Conservation (phyloP, 2,329 filamentous ascomycete genomes). For the Xylariaceae sp. region DNA sequence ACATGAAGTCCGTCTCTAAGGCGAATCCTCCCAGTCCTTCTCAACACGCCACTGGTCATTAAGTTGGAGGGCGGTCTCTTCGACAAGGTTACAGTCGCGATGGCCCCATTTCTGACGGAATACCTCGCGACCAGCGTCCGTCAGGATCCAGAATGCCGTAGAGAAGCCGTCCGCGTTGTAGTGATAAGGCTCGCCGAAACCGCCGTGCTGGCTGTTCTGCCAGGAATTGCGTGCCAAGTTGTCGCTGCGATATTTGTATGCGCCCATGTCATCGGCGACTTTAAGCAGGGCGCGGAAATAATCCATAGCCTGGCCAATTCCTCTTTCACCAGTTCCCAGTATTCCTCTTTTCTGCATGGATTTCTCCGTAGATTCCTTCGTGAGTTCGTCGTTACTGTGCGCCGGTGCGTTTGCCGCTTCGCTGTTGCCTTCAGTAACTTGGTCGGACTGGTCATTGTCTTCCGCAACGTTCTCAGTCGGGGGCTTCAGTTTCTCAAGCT, state of each 20-base stretch:
- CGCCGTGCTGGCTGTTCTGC: slow-evolving; percentile 48
- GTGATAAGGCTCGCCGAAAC: slow-evolving; percentile 49
- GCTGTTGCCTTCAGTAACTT: not conserved
- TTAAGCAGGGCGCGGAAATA: slow-evolving; percentile 30
- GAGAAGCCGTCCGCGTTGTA: slow-evolving; percentile 43
- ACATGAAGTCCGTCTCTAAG: not conserved
- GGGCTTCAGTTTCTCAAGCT: slow-evolving; percentile 21
- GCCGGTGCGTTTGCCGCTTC: slow-evolving; percentile 3
- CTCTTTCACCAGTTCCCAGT: slow-evolving; percentile 8
- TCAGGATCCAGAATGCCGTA: slow-evolving; percentile 40
- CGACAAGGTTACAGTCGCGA: slow-evolving; percentile 25
- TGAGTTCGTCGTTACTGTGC: slow-evolving; percentile 8
- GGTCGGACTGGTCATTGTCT: slow-evolving; percentile 1
- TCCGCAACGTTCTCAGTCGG: slow-evolving; percentile 14
- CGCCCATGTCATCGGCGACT: slow-evolving; percentile 30
- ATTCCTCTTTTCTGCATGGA: slow-evolving; percentile 9
- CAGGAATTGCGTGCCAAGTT: slow-evolving; percentile 43
- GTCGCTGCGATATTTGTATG: slow-evolving; percentile 28
- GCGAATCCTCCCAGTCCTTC: slow-evolving; percentile 26
- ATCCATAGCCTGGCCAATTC: slow-evolving; percentile 24
- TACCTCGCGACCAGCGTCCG: slow-evolving; percentile 41
- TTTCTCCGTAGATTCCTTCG: not conserved
- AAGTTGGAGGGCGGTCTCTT: slow-evolving; percentile 26
- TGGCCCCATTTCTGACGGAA: slow-evolving; percentile 32
- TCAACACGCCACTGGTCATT: slow-evolving; percentile 30